Evolutionary conservation across 768 basidiomycete species (phyloP).

Genomic region (Russula olivacea): DNA sequence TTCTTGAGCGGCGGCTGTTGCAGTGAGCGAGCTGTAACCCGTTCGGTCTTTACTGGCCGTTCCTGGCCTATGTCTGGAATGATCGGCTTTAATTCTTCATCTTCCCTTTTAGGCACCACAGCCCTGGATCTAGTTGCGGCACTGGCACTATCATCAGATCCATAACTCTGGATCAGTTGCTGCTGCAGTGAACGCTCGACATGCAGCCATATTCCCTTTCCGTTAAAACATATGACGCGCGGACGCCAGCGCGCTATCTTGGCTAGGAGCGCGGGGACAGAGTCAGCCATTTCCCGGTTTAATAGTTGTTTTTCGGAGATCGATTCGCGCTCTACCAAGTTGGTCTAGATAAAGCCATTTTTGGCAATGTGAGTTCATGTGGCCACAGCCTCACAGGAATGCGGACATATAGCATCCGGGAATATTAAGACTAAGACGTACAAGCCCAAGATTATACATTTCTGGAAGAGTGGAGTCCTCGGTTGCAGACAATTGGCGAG

Average conservation of each 20-base stretch:
- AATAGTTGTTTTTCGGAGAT: constrained; percentile 55
- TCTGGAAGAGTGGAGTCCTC: constrained; percentile 60
- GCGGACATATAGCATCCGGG: background rate
- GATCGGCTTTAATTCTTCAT: background rate
- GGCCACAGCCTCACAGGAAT: too few relatives aligned
- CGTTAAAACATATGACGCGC: constrained; percentile 70
- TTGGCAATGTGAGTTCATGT: background rate
- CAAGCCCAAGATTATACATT: constrained; percentile 58
- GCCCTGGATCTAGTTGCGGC: background rate
- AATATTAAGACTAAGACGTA: constrained; percentile 36
- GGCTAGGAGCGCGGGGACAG: constrained; percentile 51
- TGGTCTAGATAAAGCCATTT: constrained; percentile 45
- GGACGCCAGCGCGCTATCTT: constrained; percentile 59
- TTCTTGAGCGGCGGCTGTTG: too few relatives aligned
- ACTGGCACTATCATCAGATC: background rate
- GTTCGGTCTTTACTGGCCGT: constrained; percentile 1
- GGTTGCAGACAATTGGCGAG: constrained; percentile 42
- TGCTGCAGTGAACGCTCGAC: constrained; percentile 32
- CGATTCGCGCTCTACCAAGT: constrained; percentile 67
- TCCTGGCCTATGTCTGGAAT: background rate
- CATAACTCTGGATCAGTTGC: background rate
- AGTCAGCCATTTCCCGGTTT: constrained; percentile 42
- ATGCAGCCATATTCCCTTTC: constrained; percentile 56
- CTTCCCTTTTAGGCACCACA: background rate
- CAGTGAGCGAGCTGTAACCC: background rate